phyloP scores from a whole-genome alignment of 2,329 filamentous ascomycete genomes.

The Aschersonia sp. region DNA sequence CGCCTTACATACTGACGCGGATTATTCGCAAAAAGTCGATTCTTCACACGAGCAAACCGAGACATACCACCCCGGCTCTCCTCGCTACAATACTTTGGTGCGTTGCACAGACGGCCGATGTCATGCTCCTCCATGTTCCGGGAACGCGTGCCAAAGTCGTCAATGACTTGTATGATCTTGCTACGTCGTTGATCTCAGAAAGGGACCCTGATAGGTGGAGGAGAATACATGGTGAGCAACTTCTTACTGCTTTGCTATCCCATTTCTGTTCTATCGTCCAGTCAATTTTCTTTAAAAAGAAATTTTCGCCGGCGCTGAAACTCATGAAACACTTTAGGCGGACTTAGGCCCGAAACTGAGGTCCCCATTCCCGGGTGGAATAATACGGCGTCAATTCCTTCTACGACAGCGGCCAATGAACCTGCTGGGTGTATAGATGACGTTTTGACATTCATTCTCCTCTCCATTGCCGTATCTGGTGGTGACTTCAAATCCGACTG shows the following conservation, averaged over 20 bases:
- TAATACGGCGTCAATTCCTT: slow-evolving; percentile 11
- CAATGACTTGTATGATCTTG: slow-evolving; percentile 21
- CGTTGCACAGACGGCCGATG: slow-evolving; percentile 30
- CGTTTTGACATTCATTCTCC: slow-evolving; percentile 28
- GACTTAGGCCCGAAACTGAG: slow-evolving; percentile 18
- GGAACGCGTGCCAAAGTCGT: slow-evolving; percentile 23
- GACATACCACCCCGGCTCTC: slow-evolving; percentile 26
- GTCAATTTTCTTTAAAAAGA: not conserved
- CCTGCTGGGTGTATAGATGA: slow-evolving; percentile 22
- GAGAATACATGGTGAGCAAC: slow-evolving; percentile 15
- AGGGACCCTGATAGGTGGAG: slow-evolving; percentile 22
- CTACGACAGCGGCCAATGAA: slow-evolving; percentile 18
- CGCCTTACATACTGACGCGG: slow-evolving; percentile 30
- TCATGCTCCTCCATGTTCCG: slow-evolving; percentile 23
- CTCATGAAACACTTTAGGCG: slow-evolving; percentile 9
- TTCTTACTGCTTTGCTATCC: not conserved
- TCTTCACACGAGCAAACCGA: slow-evolving; percentile 22
- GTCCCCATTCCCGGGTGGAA: slow-evolving; percentile 11
- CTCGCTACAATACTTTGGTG: slow-evolving; percentile 32
- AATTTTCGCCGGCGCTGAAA: not conserved
- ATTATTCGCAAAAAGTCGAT: slow-evolving; percentile 30
- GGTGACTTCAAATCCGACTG: slow-evolving; percentile 33
- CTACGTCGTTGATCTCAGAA: slow-evolving; percentile 18
- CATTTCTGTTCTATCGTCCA: not conserved
- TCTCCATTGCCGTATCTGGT: slow-evolving; percentile 30